These are phyloP conservation scores for Aspergillus sp. DNA, from an alignment of 2,329 filamentous ascomycete genomes.

Conservation along the genomic window DNA sequence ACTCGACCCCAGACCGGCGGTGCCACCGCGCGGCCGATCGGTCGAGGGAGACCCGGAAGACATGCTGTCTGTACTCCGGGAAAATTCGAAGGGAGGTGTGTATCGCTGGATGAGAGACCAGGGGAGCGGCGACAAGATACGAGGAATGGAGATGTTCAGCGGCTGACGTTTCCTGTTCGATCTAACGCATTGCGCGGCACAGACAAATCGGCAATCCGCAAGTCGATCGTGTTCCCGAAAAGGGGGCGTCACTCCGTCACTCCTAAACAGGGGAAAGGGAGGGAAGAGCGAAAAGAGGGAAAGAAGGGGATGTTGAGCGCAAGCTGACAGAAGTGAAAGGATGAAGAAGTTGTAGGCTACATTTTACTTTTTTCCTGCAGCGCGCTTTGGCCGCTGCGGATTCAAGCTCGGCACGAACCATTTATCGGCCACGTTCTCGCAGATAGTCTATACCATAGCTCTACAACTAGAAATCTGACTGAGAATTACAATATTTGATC, in stretches of 20 bases:
- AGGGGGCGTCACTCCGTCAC: neutral
- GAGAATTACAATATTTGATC: too few relatives aligned
- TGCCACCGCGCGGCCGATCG: slow-evolving; percentile 21
- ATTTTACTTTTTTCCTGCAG: slow-evolving; percentile 1
- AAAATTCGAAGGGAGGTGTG: neutral
- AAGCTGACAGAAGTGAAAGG: neutral
- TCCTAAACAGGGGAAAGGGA: neutral
- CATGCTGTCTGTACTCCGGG: slow-evolving; percentile 12
- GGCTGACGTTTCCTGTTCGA: slow-evolving; percentile 6
- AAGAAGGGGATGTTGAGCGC: neutral
- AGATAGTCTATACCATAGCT: too few relatives aligned
- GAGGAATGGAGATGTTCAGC: neutral
- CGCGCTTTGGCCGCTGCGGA: neutral
- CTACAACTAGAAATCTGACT: too few relatives aligned
- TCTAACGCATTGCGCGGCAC: slow-evolving; percentile 16
- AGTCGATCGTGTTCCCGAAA: neutral
- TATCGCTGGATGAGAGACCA: neutral
- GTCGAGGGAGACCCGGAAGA: slow-evolving; percentile 26
- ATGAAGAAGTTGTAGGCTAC: neutral
- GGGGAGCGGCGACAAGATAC: slow-evolving; percentile 6
- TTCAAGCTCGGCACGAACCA: neutral
- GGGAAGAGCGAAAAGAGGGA: neutral
- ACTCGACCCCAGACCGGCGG: slow-evolving; percentile 20
- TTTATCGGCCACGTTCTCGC: neutral
- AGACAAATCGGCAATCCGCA: neutral